A percentile compares a stretch with the other conserved stretches of the same genome.
Conservation (phyloP, 495 filamentous ascomycete genomes). For the Tuber indicum region DNA sequence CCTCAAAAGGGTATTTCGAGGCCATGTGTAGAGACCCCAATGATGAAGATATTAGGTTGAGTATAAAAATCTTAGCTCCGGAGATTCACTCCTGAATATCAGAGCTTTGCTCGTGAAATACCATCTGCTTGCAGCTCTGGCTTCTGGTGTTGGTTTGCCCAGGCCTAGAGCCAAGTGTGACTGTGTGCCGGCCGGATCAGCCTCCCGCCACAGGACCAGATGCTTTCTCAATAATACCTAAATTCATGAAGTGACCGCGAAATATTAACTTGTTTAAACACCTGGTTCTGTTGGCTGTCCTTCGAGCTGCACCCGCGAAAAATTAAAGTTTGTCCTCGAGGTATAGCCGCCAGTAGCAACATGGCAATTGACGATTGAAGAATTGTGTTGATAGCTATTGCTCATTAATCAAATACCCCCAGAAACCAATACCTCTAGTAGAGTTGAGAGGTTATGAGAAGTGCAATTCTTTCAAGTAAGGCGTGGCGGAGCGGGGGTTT, state of each 20-base stretch:
- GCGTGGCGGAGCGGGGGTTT: too few relatives aligned
- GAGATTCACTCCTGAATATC: not conserved
- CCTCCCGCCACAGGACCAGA: not conserved
- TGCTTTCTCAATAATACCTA: not conserved
- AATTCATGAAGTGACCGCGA: not conserved
- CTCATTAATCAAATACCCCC: too few relatives aligned
- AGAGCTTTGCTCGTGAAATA: not conserved
- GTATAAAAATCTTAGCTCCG: not conserved
- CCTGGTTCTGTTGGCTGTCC: not conserved
- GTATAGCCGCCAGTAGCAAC: too few relatives aligned
- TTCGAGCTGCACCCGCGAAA: not conserved
- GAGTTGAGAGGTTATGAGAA: too few relatives aligned
- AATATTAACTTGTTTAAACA: not conserved
- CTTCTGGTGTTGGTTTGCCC: not conserved
- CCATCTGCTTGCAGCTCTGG: not conserved
- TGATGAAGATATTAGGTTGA: not conserved
- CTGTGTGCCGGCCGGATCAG: not conserved
- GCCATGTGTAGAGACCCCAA: not conserved
- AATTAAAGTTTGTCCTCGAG: too few relatives aligned
- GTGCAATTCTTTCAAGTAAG: too few relatives aligned
- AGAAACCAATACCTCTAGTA: too few relatives aligned
- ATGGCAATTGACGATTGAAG: too few relatives aligned
- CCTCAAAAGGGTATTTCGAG: not conserved
- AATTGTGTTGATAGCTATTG: too few relatives aligned
- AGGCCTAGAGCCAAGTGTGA: not conserved